Evolutionary conservation across 306 rosid genomes (phyloP), one percentile per base, ranked within the genome.

Genomic region (Alnus glutinosa): DNA sequence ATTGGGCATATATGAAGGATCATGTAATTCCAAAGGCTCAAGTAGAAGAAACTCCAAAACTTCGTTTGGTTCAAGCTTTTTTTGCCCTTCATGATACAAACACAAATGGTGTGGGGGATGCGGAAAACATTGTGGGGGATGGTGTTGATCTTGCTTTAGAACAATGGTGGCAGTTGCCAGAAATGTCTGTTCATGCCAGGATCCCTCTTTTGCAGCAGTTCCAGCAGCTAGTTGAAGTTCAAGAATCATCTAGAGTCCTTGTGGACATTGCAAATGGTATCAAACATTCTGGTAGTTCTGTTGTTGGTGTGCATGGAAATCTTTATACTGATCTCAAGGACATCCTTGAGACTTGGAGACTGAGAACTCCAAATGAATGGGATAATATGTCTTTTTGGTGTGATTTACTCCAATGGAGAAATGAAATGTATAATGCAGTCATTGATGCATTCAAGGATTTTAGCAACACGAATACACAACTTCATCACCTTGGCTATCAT

Each of bases 101-200:
- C 78, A 80, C 97, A 73, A 96, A 89, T 89, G 96, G 97, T 36
- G 96, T 91, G n/a, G 94, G 83, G 83, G 97, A 96, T 79, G 96
- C 99, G 55, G 97, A 96, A 72, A 93, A 89, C 82, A 89, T 87
- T 78, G 94, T 96, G 76, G 96, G 89, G 75, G 93, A 93, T 85
- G 98, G 97, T 47, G 97, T 96, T 71, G 97, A 96, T 81, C 97
- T 90, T 81, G 96, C 99, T 77, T 85, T 96, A 78, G 99, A 93
- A 82, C 99, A 93, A 70, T 96, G 99, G 99, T 96, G 99, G 99
- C 99, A 96, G 75, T 86, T 96, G 77, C 99, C 99, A 32, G 97
- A 93, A 89, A 91, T 93, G 97, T 93, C 98, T 77, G 92, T 96
- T 81, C 91, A 96, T 91, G 90, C 99, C 80, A 89, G 97, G 87